Evolutionary conservation across 345 rosid genomes (phyloP).

Genomic region (Trapa incisa): DNA sequence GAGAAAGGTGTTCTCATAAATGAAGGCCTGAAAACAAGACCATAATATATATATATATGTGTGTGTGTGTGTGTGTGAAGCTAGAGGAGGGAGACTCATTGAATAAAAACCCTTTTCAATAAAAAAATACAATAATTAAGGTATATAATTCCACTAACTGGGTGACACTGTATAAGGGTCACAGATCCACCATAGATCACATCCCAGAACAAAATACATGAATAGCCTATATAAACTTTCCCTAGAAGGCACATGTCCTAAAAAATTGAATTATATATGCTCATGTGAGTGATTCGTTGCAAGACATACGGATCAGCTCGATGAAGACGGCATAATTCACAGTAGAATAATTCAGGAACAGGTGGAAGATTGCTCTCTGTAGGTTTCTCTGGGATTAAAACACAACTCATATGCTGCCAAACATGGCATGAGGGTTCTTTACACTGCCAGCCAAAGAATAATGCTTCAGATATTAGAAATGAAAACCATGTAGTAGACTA

Average conservation of each 20-base stretch:
- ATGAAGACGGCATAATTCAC: constrained; percentile 80
- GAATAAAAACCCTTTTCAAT: neutral
- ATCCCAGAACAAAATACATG: constrained; percentile 53
- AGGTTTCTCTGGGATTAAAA: constrained; percentile 63
- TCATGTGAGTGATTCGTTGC: neutral
- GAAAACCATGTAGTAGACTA: neutral
- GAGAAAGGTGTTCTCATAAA: too few relatives aligned
- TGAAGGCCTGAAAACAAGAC: neutral
- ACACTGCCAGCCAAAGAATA: constrained; percentile 35
- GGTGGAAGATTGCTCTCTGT: constrained; percentile 42
- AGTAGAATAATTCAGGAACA: constrained; percentile 61
- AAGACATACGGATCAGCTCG: constrained; percentile 93
- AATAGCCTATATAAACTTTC: constrained; percentile 43
- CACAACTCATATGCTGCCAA: constrained; percentile 83
- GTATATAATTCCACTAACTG: constrained; percentile 28
- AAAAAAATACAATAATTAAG: neutral
- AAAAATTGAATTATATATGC: neutral
- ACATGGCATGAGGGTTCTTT: constrained; percentile 64
- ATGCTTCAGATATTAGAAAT: constrained; percentile 2
- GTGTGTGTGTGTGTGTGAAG: too few relatives aligned
- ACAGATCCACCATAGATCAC: constrained; percentile 79
- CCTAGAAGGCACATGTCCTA: constrained; percentile 9
- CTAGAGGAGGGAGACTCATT: neutral
- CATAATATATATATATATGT: neutral
- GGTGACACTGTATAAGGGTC: neutral